These are phyloP conservation scores for Yamadazyma dushanensis DNA, from an alignment of 1,139 yeast genomes.

Conservation along the genomic window DNA sequence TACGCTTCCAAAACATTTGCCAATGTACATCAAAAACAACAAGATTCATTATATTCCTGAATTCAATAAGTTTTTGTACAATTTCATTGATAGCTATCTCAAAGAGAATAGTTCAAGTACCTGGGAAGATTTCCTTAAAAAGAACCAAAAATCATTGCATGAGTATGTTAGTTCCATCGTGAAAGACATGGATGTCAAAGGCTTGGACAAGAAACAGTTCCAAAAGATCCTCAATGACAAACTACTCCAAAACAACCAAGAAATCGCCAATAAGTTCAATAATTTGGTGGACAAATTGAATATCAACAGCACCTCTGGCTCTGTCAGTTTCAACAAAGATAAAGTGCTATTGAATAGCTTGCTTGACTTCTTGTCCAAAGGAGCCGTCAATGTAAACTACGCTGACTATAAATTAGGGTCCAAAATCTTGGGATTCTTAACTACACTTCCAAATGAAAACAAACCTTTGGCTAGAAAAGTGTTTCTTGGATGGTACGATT, in stretches of 20 bases:
- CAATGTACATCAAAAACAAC: constrained; percentile 33
- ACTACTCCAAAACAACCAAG: constrained; percentile 25
- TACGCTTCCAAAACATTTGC: constrained; percentile 31
- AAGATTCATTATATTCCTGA: constrained; percentile 43
- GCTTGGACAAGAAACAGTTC: constrained; percentile 22
- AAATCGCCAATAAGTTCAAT: constrained; percentile 27
- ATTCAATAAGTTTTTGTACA: constrained; percentile 37
- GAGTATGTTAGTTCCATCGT: constrained; percentile 16
- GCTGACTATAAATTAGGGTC: constrained; percentile 45
- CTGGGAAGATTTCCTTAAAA: constrained; percentile 26
- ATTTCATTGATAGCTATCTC: constrained; percentile 33
- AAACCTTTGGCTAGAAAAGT: constrained; percentile 25
- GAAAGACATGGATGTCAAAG: constrained; percentile 11
- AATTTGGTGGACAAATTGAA: constrained; percentile 26
- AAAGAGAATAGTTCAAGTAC: constrained; percentile 13
- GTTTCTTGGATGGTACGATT: constrained; percentile 45
- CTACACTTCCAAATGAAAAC: constrained; percentile 20
- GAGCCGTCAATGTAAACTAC: constrained; percentile 39
- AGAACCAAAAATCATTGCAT: constrained; percentile 22
- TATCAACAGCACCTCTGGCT: constrained; percentile 9
- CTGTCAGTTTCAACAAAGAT: constrained; percentile 12
- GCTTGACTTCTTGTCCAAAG: constrained; percentile 35
- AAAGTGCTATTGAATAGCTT: constrained; percentile 25
- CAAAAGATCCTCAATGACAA: constrained; percentile 23
- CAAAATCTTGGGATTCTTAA: constrained; percentile 43